phyloP scores from a whole-genome alignment of 306 rosid genomes.

The Castanopsis chinensis region DNA sequence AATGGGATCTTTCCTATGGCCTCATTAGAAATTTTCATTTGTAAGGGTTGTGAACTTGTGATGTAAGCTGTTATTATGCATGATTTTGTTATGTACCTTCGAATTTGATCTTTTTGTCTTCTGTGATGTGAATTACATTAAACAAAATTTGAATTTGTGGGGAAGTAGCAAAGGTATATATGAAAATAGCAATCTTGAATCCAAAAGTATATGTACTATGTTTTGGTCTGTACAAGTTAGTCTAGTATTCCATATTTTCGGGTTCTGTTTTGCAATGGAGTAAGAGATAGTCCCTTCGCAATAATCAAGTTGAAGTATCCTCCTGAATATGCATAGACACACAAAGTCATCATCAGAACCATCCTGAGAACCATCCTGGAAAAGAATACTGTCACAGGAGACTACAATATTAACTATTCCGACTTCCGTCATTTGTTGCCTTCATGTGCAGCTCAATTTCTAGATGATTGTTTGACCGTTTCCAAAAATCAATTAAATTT shows the following conservation, averaged over 20 bases:
- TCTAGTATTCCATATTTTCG: conserved; percentile 51
- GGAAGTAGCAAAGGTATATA: no score
- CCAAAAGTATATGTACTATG: no score
- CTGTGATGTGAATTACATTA: no score
- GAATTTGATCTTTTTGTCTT: neutral
- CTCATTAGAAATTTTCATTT: conserved; percentile 1
- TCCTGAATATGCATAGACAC: conserved; percentile 45
- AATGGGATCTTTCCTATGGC: conserved; percentile 65
- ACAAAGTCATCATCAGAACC: neutral
- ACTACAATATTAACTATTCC: conserved; percentile 74
- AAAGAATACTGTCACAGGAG: conserved; percentile 27
- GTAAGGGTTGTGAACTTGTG: neutral
- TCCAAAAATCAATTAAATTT: conserved; percentile 91
- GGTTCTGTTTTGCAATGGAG: conserved; percentile 45
- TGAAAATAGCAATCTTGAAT: no score
- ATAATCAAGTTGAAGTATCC: conserved; percentile 93
- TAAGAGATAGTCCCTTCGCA: conserved; percentile 72
- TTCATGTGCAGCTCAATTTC: conserved; percentile 54
- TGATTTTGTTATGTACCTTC: neutral
- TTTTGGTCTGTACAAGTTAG: neutral
- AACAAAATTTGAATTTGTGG: no score
- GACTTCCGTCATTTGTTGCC: conserved; percentile 65
- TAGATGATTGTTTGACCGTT: conserved; percentile 86
- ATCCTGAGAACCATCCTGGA: neutral
- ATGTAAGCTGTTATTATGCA: neutral